Base-by-base conservation (phyloP, 176 grass and related monocot genomes). In the Phoenix roebelenii region DNA sequence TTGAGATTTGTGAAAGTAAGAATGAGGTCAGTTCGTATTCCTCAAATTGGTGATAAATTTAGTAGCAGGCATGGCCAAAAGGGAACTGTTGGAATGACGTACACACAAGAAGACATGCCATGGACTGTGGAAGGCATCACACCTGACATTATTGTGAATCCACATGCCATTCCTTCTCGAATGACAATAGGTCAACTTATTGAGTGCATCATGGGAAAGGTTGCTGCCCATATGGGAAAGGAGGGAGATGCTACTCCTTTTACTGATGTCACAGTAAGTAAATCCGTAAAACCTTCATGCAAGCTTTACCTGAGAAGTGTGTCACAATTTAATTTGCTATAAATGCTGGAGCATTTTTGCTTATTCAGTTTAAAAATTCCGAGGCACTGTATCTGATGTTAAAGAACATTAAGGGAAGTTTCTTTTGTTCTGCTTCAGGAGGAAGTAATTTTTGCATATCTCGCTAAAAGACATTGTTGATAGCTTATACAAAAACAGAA, bases 111-210 rank as follows among this genome's bases (percentile, higher is more conserved):
- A 78, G 87, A 98, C 71, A 98, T 98, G 93, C 93, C 93, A 15
- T 98, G 93, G 87, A 98, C 93, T 1, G 88, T 98, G 18, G 84
- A 98, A 80, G 93, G 93, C 82, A 92, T 98, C 55, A 98, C 93
- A 12, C 93, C 87, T 64, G 93, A 91, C 79, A 97, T 97, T 64
- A 97, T 97, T 54, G 87, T 97, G 75, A 97, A 97, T 69, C 92
- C 87, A 53, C 92, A 97, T 82, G 87, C 92, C 63, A 91, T 97
- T 68, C 92, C 92, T 23, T 97, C 92, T 49, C 92, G 92, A 76
- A 98, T 98, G 93, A 92, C 93, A 64, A 98, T 98, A 22, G 93
- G 87, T 49, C 93, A 98, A 68, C 81, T 98, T 62, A 92, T 98
- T 62, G 93, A 98, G 69, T 98, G 93, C 71, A 98, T 98, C 63